Base-by-base conservation (phyloP, 805 yeast genomes). In the Metschnikowia picachoensis region DNA sequence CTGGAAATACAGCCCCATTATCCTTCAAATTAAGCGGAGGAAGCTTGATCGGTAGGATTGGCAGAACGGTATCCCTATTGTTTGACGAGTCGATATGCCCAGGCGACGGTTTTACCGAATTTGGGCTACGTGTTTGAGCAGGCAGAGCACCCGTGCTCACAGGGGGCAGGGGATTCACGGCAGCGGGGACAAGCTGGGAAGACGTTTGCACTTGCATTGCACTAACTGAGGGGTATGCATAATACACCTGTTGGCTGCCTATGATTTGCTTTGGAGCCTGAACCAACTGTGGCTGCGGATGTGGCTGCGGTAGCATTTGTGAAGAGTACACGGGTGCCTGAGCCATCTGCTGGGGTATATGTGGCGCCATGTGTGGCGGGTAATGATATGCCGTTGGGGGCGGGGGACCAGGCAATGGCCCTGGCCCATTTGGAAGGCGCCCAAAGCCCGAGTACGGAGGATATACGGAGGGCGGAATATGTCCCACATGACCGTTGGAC, bases 371-470 rank as follows among this genome's bases (percentile, higher is more conserved):
- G 11, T n/a, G 35, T 32, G 35, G 14, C 30, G 11, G 44, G 39
- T 40, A 39, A n/a, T 31, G 40, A 15, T 30, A 45, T 8, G 41
- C 30, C 8, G 42, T n/a, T 8, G 56, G 56, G 8, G 72, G 71
- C 4, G 72, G 69, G 3, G 75, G 74, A 1, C 73, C 73, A 0
- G 74, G 74, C 11, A 68, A 56, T 1, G 74, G 73, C 2, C 73
- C 74, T 0, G 74, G 74, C 3, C 73, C 73, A 52, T 69, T 67
- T 20, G 73, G 73, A 12, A 67, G 49, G 33, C 72, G 58, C 4
- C 68, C 70, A 11, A 52, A 54, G 4, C 72, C 70, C 28, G 59
- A 56, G 45, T 65, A 67, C 1, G 71, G 72, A 1, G 73, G 72
- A 39, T 59, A 61, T 38, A 52, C 57, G 9, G 66, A 55, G 20